phyloP scores from a whole-genome alignment of 2,329 filamentous ascomycete genomes.

The Phialophora macrospora region DNA sequence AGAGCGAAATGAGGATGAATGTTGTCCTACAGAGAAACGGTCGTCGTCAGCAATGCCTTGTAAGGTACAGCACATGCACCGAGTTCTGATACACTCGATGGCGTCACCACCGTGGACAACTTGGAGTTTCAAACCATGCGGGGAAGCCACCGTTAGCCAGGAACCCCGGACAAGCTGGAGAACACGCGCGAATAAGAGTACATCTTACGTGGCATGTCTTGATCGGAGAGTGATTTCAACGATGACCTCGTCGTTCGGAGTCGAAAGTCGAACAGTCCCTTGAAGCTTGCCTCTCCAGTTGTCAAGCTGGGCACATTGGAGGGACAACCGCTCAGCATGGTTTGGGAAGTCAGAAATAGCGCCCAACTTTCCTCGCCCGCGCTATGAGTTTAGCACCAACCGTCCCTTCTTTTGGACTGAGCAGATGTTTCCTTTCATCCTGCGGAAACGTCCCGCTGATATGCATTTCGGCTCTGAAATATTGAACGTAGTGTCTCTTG shows the following conservation, averaged over 20 bases:
- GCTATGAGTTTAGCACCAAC: not conserved
- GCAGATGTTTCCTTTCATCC: not conserved
- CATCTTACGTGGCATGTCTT: not conserved
- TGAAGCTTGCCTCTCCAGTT: not conserved
- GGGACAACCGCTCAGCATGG: not conserved
- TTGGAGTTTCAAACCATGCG: not conserved
- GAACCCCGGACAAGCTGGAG: not conserved
- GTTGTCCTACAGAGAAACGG: not conserved
- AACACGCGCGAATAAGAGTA: not conserved
- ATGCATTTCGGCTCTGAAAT: not conserved
- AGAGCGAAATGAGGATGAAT: not conserved
- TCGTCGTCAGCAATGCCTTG: constrained; percentile 1
- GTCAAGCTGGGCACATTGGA: not conserved
- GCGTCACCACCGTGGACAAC: constrained; percentile 2
- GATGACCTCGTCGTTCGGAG: not conserved
- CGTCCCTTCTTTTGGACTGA: not conserved
- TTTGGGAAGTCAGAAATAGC: not conserved
- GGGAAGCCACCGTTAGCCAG: not conserved
- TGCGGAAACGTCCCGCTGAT: not conserved
- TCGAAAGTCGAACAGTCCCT: not conserved
- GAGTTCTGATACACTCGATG: constrained; percentile 6
- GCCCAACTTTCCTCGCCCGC: too few relatives aligned
- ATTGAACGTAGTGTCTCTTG: not conserved
- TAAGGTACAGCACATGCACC: not conserved
- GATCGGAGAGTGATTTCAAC: not conserved